phyloP scores from a whole-genome alignment of 116 monocot species.

The Trichopus zeylanicus region DNA sequence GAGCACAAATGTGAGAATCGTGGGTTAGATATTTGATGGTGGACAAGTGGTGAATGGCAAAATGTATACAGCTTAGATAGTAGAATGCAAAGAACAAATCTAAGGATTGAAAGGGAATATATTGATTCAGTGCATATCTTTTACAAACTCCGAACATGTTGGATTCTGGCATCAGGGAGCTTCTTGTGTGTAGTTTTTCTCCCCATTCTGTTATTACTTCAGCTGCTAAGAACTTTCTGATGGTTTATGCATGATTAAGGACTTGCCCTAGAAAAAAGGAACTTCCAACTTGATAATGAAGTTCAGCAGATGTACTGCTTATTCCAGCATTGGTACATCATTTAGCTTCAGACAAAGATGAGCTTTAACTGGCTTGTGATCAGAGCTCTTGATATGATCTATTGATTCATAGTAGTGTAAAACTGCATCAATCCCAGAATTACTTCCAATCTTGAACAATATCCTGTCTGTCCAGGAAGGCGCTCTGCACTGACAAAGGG shows the following conservation, averaged over 20 bases:
- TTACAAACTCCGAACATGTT: background rate
- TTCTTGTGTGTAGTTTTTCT: background rate
- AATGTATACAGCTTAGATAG: too few species aligned
- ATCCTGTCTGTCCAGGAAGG: slow-evolving; percentile 54
- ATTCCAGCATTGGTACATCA: background rate
- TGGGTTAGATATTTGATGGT: too few species aligned
- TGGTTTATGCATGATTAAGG: too few species aligned
- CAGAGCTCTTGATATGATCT: slow-evolving; percentile 18
- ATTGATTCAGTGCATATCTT: too few species aligned
- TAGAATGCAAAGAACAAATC: too few species aligned
- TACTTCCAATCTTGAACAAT: slow-evolving; percentile 36
- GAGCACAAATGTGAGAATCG: too few species aligned
- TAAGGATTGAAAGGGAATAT: too few species aligned
- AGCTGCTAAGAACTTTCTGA: too few species aligned
- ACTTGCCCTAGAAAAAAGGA: too few species aligned
- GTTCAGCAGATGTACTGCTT: background rate
- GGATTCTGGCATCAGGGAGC: background rate
- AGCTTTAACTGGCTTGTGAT: slow-evolving; percentile 42
- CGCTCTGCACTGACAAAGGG: slow-evolving; percentile 28
- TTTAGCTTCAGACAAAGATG: slow-evolving; percentile 25
- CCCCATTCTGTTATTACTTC: too few species aligned
- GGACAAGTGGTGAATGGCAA: too few species aligned
- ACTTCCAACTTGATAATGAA: too few species aligned
- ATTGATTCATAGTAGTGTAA: slow-evolving; percentile 30
- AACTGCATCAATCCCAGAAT: slow-evolving; percentile 19